These are phyloP conservation scores for Pelagophyceae sp. DNA, from an alignment of 352 stramenopile species.

Conservation along the genomic window DNA sequence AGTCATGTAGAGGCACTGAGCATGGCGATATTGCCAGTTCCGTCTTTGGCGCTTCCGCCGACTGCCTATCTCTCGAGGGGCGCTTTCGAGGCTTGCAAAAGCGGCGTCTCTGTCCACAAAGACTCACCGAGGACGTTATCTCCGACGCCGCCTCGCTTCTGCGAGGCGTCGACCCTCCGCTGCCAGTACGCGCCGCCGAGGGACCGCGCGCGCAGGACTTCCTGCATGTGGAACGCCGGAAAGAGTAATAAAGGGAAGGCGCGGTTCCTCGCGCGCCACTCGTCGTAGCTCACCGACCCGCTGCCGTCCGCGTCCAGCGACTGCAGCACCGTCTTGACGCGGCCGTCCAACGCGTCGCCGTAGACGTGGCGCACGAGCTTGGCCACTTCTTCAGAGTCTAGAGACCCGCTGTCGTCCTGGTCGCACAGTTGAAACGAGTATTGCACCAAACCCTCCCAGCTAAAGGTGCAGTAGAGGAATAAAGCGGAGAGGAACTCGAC, in stretches of 20 bases:
- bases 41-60: too few species aligned
- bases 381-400: neutral
- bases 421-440: neutral
- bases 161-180: too few species aligned
- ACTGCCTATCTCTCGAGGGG: too few species aligned
- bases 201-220: constrained; percentile 19
- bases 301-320: constrained; percentile 5
- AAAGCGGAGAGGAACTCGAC: neutral
- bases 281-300: constrained; percentile 9
- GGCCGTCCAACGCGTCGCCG: neutral
- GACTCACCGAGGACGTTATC: too few species aligned
- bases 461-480: too few species aligned
- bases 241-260: constrained; percentile 16
- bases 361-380: neutral
- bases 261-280: constrained; percentile 19
- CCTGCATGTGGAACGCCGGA: constrained; percentile 25
- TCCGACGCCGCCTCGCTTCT: too few species aligned
- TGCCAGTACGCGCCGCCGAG: too few species aligned
- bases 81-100: too few species aligned
- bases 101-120: too few species aligned
- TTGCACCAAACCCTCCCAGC: neutral
- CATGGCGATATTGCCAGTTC: too few species aligned
- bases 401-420: neutral
- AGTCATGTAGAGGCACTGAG: too few species aligned
- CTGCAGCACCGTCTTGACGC: neutral